A percentile compares a stretch with the other conserved stretches of the same genome.
phyloP scores from a whole-genome alignment of 345 rosid species.

The Populus alba region DNA sequence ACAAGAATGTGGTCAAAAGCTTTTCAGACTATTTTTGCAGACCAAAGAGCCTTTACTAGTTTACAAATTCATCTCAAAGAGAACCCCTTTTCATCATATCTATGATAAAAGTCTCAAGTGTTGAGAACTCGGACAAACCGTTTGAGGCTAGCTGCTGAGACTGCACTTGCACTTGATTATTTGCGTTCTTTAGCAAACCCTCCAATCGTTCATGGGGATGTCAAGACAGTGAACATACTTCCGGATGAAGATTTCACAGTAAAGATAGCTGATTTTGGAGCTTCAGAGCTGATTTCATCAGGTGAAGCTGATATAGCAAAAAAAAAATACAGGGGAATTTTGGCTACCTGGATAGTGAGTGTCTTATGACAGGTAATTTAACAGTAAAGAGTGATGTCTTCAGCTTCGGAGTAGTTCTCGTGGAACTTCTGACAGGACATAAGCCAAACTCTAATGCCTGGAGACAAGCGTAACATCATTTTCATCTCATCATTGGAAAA shows the following conservation, averaged over 20 bases:
- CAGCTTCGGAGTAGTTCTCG: too few species aligned
- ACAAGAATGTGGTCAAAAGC: conserved; percentile 21
- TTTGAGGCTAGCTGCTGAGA: conserved; percentile 12
- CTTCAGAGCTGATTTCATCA: background rate
- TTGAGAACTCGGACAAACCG: background rate
- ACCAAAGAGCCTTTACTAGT: background rate
- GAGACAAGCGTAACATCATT: background rate
- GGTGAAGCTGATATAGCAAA: background rate
- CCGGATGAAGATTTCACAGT: too few species aligned
- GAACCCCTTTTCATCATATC: conserved; percentile 3
- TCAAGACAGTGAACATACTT: conserved; percentile 18
- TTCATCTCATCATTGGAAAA: conserved; percentile 10
- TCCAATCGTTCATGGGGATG: background rate
- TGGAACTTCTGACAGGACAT: conserved; percentile 10
- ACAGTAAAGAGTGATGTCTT: too few species aligned
- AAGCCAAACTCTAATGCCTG: background rate
- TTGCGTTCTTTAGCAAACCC: conserved; percentile 23
- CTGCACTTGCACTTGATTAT: conserved; percentile 18
- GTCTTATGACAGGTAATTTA: too few species aligned
- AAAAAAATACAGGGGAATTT: background rate
- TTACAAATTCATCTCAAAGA: background rate
- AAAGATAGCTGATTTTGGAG: conserved; percentile 30
- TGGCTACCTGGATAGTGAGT: too few species aligned
- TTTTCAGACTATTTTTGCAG: conserved; percentile 20
- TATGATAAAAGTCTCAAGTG: too few species aligned